A percentile compares a stretch with the other conserved stretches of the same genome.
phyloP scores from a whole-genome alignment of 495 filamentous ascomycete species.

The Aspergillus egyptiacus region DNA sequence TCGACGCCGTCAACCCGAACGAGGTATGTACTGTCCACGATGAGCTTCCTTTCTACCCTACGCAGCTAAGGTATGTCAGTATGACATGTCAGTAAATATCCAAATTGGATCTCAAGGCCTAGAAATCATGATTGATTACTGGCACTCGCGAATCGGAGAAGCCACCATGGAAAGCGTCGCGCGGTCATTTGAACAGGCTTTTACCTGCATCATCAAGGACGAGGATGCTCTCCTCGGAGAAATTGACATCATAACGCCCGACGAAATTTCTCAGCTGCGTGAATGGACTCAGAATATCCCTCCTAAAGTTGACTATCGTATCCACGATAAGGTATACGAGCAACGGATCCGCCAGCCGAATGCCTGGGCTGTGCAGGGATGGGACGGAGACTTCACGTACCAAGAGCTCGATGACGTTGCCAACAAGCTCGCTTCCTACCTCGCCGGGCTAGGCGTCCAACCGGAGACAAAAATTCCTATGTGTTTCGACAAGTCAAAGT shows the following conservation, averaged over 20 bases:
- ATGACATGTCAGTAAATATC: slow-evolving; percentile 8
- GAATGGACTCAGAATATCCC: slow-evolving; percentile 7
- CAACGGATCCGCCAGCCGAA: slow-evolving; percentile 1
- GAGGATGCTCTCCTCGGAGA: neutral
- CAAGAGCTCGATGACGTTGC: slow-evolving; percentile 14
- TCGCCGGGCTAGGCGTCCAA: slow-evolving; percentile 18
- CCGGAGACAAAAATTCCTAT: slow-evolving; percentile 23
- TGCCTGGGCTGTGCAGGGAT: slow-evolving; percentile 7
- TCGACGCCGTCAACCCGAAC: slow-evolving; percentile 10
- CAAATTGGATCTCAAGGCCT: neutral
- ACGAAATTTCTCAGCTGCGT: slow-evolving; percentile 2
- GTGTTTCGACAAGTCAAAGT: slow-evolving; percentile 24
- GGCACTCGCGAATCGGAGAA: slow-evolving; percentile 5
- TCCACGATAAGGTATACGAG: slow-evolving; percentile 8
- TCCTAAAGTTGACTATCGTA: slow-evolving; percentile 2
- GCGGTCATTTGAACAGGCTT: slow-evolving; percentile 3
- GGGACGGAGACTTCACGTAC: slow-evolving; percentile 10
- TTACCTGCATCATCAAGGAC: slow-evolving; percentile 1
- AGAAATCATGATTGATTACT: slow-evolving; percentile 10
- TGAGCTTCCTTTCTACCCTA: neutral
- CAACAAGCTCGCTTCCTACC: slow-evolving; percentile 24
- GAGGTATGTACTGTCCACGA: neutral
- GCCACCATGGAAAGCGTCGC: slow-evolving; percentile 4
- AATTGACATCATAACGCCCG: slow-evolving; percentile 2
- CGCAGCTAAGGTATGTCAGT: neutral